A percentile compares a stretch with the other conserved stretches of the same genome.
Conservation (phyloP, 1,139 yeast genomes). For the Debaryomycetaceae sp. region DNA sequence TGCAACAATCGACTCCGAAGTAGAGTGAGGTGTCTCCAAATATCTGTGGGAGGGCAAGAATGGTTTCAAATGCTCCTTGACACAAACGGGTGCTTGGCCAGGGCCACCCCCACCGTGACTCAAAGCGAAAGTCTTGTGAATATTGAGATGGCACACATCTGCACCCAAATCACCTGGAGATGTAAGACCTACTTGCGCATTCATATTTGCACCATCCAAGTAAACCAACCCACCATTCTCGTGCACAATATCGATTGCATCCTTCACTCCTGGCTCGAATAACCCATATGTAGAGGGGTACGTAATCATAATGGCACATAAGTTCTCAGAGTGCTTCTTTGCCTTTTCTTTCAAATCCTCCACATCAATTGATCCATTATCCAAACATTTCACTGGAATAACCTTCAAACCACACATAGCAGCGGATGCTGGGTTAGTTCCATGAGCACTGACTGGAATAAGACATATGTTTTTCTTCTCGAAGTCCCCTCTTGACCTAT, state of each 20-base stretch:
- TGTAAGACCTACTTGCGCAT: conserved; percentile 96
- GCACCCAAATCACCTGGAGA: conserved; percentile 98
- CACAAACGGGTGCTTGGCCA: conserved; percentile 98
- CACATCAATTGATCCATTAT: conserved; percentile 83
- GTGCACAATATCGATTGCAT: conserved; percentile 84
- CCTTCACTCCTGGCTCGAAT: conserved; percentile 86
- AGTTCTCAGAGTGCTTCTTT: conserved; percentile 57
- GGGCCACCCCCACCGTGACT: conserved; percentile 99
- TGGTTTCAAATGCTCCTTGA: conserved; percentile 73
- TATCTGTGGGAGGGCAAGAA: conserved; percentile 80
- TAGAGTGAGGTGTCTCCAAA: conserved; percentile 54
- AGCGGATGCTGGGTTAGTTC: conserved; percentile 98
- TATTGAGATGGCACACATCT: conserved; percentile 95
- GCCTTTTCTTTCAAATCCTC: conserved; percentile 75
- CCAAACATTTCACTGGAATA: conserved; percentile 82
- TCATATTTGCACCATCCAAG: conserved; percentile 98
- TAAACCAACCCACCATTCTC: conserved; percentile 90
- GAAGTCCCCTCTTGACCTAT: conserved; percentile 65
- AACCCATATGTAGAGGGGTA: conserved; percentile 97
- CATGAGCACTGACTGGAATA: conserved; percentile 97
- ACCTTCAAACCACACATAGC: conserved; percentile 96
- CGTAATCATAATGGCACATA: conserved; percentile 94
- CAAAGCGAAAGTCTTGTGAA: conserved; percentile 96
- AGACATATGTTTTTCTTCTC: conserved; percentile 77
- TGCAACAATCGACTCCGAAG: conserved; percentile 60